Evolutionary conservation across 306 rosid genomes (phyloP), one percentile per base, ranked within the genome.

Genomic region (Vigna trinervia): DNA sequence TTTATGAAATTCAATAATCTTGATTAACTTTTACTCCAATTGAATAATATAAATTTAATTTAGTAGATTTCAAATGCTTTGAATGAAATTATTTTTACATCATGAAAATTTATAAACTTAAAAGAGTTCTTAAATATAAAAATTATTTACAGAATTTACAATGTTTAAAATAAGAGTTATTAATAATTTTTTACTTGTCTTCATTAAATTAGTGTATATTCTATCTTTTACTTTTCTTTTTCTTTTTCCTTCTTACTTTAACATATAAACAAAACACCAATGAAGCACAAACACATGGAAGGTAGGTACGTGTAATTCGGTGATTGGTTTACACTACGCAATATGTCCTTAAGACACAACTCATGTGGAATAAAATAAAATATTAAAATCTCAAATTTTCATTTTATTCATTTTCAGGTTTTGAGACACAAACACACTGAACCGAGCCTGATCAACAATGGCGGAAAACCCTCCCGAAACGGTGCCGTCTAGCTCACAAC

Each of bases 381-480:
- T 45, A 45, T 45, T 45, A 45, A 59, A 74, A n/a, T 36, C 60
- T 62, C 15, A 51, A 43, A 28, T 41, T 41, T 73, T 73, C 2
- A 7, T 38, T 54, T 12, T 4, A 72, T 66, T 66, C 54, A 15
- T 69, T 63, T 74, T 41, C 79, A 10, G 12, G 34, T 46, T 75
- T 20, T 6, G 61, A 67, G 23, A 38, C 43, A 17, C 65, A 52
- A 52, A 64, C 19, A 34, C 61, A 53, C 46, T 19, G 36, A 36
- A 53, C 46, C 13, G 20, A 36, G 41, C 45, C 23, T 28, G 26
- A 64, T 17, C 73, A 36, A 74, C 80, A 67, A 91, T 91, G 96
- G 92, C 84, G 64, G 90, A 81, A 85, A 78, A 75, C 19, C 82
- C 85, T 41, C 45, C 81, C 17, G 71, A 83, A 78, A 80, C 84